Evolutionary conservation across 495 filamentous ascomycete species (phyloP), one percentile per base, ranked within the genome.

Genomic region (Staphylotrichum tortipilum): DNA sequence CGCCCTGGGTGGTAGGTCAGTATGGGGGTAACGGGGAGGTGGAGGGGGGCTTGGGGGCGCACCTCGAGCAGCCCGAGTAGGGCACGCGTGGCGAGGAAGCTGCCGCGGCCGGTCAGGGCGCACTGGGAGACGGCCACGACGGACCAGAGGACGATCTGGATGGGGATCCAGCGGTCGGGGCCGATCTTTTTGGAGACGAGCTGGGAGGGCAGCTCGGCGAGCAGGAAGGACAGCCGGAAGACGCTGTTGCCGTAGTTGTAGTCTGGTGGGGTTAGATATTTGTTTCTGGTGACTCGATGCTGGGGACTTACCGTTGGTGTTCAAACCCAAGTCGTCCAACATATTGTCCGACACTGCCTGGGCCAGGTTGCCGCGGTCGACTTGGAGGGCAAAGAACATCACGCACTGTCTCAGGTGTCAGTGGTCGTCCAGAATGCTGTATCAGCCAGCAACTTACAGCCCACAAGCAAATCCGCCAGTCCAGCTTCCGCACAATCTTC

Each of bases 151-250:
- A 76, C 59, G 63, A 78, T 78, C 57, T 66, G 63, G 28, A 61
- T 56, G 22, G 86, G 86, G 55, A 94, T 88, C 86, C 87, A 92
- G 42, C 78, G 73, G 57, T 91, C 86, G 11, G 84, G 82, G 0
- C 88, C 88, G n/a, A 92, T 35, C 26, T 51, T 53, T 64, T 91
- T 90, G 31, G 76, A 78, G 14, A 89, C 60, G 4, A 89, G 67
- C 58, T 89, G 85, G 0, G 82, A 86, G 3, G 85, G 85, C 3
- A 89, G 62, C 57, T 89, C 85, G 0, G 85, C 81, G 5, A 74
- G 66, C 2, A 89, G 63, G 57, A 89, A 89, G 4, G 65, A 70
- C n/a, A 85, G 42, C 17, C 76, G 74, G 64, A 84, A 89, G 29
- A 91, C 85, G 0, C 80, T 85, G 53, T 88, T 79, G 0, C 82